Percentiles rank a stretch among this genome's conserved stretches.
Evolutionary conservation across 2,329 filamentous ascomycete species (phyloP).

Genomic region (Fusarium albidum): DNA sequence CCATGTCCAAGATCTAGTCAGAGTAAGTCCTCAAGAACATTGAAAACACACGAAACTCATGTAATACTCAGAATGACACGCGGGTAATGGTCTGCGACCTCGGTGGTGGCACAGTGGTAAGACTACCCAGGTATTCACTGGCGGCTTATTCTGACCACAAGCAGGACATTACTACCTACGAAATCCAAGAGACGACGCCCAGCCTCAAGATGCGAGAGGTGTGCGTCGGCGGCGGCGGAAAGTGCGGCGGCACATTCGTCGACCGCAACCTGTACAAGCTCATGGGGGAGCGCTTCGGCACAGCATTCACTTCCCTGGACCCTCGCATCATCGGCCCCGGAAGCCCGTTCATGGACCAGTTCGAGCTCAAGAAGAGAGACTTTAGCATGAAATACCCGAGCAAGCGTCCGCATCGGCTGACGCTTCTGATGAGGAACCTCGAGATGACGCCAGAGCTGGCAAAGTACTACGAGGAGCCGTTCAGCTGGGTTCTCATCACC

Average conservation of each 20-base stretch:
- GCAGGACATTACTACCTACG: constrained; percentile 8
- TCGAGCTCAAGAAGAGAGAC: constrained; percentile 26
- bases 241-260: constrained; percentile 21
- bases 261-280: constrained; percentile 22
- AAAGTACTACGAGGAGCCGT: constrained; percentile 4
- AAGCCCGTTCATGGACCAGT: constrained; percentile 25
- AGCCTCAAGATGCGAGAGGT: constrained; percentile 1
- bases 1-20: constrained; percentile 57
- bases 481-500: not conserved
- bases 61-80: not conserved
- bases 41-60: not conserved
- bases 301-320: constrained; percentile 5
- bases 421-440: not conserved
- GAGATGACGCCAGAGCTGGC: not conserved
- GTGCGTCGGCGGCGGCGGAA: constrained; percentile 11
- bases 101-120: constrained; percentile 6
- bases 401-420: not conserved
- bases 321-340: constrained; percentile 19
- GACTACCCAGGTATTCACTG: not conserved
- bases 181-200: not conserved
- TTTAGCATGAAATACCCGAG: constrained; percentile 22
- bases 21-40: constrained; percentile 46
- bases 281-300: constrained; percentile 14
- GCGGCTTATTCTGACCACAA: not conserved
- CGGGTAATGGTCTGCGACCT: constrained; percentile 10